phyloP scores from a whole-genome alignment of 192 early-diverging fungal genomes.

The Chytriomyces sp. region DNA sequence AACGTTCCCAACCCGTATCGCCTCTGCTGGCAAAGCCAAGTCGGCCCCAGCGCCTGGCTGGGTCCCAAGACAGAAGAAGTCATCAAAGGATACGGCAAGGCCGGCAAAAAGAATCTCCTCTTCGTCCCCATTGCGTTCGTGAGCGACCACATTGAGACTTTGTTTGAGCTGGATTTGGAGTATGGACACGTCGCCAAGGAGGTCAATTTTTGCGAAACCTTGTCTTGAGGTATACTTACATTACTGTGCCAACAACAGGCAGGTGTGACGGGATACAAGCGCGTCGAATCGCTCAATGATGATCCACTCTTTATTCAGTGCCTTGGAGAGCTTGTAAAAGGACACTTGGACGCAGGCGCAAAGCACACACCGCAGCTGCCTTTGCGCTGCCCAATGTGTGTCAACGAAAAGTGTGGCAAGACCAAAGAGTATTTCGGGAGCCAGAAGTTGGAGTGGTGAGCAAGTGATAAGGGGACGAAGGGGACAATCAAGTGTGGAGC shows the following conservation, averaged over 20 bases:
- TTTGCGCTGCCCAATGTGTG: slow-evolving; percentile 75
- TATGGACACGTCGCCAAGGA: slow-evolving; percentile 84
- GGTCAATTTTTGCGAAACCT: slow-evolving; percentile 42
- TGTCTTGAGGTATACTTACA: neutral
- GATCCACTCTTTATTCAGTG: slow-evolving; percentile 88
- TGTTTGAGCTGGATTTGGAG: slow-evolving; percentile 95
- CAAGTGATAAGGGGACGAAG: too few species aligned
- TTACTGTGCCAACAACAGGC: slow-evolving; percentile 45
- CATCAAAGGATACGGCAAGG: slow-evolving; percentile 73
- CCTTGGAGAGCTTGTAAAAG: slow-evolving; percentile 82
- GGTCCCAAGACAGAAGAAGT: slow-evolving; percentile 85
- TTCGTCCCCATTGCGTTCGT: slow-evolving; percentile 95
- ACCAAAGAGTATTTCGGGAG: slow-evolving; percentile 66
- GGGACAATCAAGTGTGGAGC: too few species aligned
- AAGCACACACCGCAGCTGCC: slow-evolving; percentile 57
- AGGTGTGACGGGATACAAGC: slow-evolving; percentile 80
- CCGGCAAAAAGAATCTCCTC: slow-evolving; percentile 78
- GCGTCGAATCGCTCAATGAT: slow-evolving; percentile 91
- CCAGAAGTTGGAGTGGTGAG: slow-evolving; percentile 28
- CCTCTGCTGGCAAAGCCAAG: slow-evolving; percentile 94
- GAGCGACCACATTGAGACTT: slow-evolving; percentile 94
- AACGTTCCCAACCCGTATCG: slow-evolving; percentile 78
- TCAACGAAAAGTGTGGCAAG: slow-evolving; percentile 63
- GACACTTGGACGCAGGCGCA: slow-evolving; percentile 64
- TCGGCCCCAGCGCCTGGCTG: slow-evolving; percentile 90